phyloP scores from a whole-genome alignment of 208 protist species.

The Leptomonas pyrrhocoris region DNA sequence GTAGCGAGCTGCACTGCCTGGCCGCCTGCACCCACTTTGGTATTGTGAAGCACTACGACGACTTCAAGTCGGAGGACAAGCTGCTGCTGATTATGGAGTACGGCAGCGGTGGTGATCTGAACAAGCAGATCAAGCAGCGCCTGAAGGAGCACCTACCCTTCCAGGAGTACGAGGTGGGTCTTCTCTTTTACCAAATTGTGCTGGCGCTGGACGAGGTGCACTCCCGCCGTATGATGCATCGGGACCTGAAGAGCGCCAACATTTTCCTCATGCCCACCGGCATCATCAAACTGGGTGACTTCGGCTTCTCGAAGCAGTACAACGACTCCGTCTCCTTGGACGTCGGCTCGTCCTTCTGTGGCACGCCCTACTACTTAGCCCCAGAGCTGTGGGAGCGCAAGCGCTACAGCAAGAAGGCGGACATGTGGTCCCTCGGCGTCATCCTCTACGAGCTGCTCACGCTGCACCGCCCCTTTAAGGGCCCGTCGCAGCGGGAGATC shows the following conservation, averaged over 20 bases:
- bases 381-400: conserved; percentile 93
- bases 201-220: conserved; percentile 89
- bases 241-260: conserved; percentile 92
- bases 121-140: conserved; percentile 87
- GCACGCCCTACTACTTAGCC: conserved; percentile 94
- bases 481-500: conserved; percentile 79
- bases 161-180: conserved; percentile 82
- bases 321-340: conserved; percentile 79
- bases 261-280: conserved; percentile 87
- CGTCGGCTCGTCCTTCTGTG: conserved; percentile 84
- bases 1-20: conserved; percentile 86
- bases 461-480: conserved; percentile 87
- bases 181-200: conserved; percentile 89
- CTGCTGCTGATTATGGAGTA: conserved; percentile 91
- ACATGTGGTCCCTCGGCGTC: conserved; percentile 93
- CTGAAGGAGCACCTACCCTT: conserved; percentile 75
- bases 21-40: conserved; percentile 88
- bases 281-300: conserved; percentile 92
- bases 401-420: conserved; percentile 93
- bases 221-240: conserved; percentile 85
- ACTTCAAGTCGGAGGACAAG: conserved; percentile 79
- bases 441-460: conserved; percentile 89
- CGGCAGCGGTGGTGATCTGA: conserved; percentile 85
- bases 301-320: conserved; percentile 88
- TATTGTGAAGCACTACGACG: conserved; percentile 90